Percentiles rank a stretch among this genome's conserved stretches.
Conservation (phyloP, 352 stramenopile species). For the Aphanomyces cochlioides region DNA sequence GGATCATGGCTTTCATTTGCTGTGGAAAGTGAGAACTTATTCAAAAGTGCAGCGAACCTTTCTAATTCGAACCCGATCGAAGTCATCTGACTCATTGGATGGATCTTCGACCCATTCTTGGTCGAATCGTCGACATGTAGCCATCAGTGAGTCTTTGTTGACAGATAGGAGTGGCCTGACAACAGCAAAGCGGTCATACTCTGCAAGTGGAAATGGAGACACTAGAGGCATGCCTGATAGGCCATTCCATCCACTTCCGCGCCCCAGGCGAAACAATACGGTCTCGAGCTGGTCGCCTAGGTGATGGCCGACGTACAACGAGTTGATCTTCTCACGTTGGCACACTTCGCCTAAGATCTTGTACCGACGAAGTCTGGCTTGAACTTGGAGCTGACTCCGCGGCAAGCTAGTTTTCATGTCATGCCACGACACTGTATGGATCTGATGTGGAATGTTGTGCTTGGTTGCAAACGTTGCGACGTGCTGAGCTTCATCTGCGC, state of each 20-base stretch:
- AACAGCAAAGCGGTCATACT: slow-evolving; percentile 32
- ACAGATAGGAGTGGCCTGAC: slow-evolving; percentile 61
- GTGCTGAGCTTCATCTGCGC: slow-evolving; percentile 50
- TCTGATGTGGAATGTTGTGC: slow-evolving; percentile 50
- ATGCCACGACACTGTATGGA: slow-evolving; percentile 2
- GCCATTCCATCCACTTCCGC: slow-evolving; percentile 70
- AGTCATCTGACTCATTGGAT: slow-evolving; percentile 69
- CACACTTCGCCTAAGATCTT: slow-evolving; percentile 54
- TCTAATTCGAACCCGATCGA: slow-evolving; percentile 78
- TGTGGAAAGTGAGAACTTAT: slow-evolving; percentile 12
- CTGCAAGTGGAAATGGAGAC: slow-evolving; percentile 34
- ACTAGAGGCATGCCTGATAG: slow-evolving; percentile 56
- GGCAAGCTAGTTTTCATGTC: slow-evolving; percentile 31
- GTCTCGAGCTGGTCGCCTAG: slow-evolving; percentile 77
- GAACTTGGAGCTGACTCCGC: slow-evolving; percentile 72
- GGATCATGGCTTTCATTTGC: background rate
- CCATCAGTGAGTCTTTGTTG: slow-evolving; percentile 55
- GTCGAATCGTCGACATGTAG: slow-evolving; percentile 63
- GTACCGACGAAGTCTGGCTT: slow-evolving; percentile 66
- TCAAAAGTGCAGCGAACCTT: slow-evolving; percentile 40
- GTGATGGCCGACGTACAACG: slow-evolving; percentile 77
- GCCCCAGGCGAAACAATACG: slow-evolving; percentile 67
- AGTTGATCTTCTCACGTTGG: slow-evolving; percentile 47
- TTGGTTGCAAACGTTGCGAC: slow-evolving; percentile 41
- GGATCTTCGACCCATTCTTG: slow-evolving; percentile 81